Conservation (phyloP, 2,329 filamentous ascomycete genomes). For the Sporothrix variecibatus region DNA sequence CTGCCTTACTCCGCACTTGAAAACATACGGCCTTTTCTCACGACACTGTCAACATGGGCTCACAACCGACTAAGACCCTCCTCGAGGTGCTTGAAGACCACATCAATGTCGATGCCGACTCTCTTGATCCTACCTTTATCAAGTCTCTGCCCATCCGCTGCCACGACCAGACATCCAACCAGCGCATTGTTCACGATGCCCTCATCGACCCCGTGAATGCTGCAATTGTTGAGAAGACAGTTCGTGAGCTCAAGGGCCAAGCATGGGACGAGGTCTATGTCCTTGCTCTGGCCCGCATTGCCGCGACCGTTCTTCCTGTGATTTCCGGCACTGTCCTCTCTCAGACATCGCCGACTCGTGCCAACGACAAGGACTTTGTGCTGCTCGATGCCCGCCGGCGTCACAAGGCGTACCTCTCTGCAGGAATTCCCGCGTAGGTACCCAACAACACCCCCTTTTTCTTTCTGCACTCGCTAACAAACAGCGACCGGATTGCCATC, state of each 20-base stretch:
- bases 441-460: not conserved
- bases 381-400: not conserved
- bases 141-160: conserved; percentile 7
- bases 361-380: not conserved
- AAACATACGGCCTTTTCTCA: not conserved
- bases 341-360: not conserved
- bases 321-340: not conserved
- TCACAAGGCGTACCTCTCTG: not conserved
- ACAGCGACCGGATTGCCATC: not conserved
- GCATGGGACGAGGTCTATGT: conserved; percentile 16
- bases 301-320: not conserved
- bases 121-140: conserved; percentile 7
- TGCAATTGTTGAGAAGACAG: conserved; percentile 5
- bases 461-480: not conserved
- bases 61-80: conserved; percentile 3
- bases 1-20: not conserved
- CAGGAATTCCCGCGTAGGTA: not conserved
- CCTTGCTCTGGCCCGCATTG: conserved; percentile 12
- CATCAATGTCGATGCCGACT: conserved; percentile 20
- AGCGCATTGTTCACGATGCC: conserved; percentile 17
- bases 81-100: conserved; percentile 12
- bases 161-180: conserved; percentile 18
- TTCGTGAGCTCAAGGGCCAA: conserved; percentile 17
- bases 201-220: conserved; percentile 5
- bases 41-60: not conserved